Base-by-base conservation (phyloP, 2,329 filamentous ascomycete genomes). In the Alternaria arborescens region DNA sequence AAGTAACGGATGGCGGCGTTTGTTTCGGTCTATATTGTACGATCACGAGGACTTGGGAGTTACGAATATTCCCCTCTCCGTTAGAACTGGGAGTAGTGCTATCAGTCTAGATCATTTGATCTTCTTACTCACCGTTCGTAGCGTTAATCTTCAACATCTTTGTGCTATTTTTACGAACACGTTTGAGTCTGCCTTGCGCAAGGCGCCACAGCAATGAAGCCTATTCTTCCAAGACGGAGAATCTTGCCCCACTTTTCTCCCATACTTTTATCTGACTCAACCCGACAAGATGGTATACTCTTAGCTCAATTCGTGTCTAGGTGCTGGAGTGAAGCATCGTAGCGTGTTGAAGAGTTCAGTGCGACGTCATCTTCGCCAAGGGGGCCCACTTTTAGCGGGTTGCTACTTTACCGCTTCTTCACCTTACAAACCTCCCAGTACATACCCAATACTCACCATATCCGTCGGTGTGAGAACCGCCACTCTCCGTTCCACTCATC, bases 391-490 rank as follows among this genome's bases (percentile, higher is more conserved):
- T 51, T 60, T 55, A 61, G 55, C 48, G 36, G 22, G 56, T 57
- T 58, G 32, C 58, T 47, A 55, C 65, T 67, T 64, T 71, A 75
- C 71, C 73, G 72, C 72, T 67, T 62, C 67, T 75, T 74, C 51
- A 38, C 55, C 44, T 52, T 55, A 46, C 55, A 57, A 61, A 63
- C 55, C 34, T 53, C 60, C 53, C 42, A 52, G 30, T 53, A 36
- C 44, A 44, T 46, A 58, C 52, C 56, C 26, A 52, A 52, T 34
- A 56, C 51, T 51, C 40, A 53, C 41, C 62, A 50, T 46, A 46
- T 53, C 57, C 60, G 69, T 73, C 73, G 74, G 74, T 77, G 74
- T 75, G 71, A 70, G 66, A 70, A 60, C 51, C 58, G 62, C 69
- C 64, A 71, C 67, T 43, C 40, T 48, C 57, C 57, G 55, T 11